Percentiles rank a stretch among this genome's conserved stretches.
These are phyloP conservation scores for Xylariaceae sp. DNA, from an alignment of 2,329 filamentous ascomycete species.

Conservation along the genomic window DNA sequence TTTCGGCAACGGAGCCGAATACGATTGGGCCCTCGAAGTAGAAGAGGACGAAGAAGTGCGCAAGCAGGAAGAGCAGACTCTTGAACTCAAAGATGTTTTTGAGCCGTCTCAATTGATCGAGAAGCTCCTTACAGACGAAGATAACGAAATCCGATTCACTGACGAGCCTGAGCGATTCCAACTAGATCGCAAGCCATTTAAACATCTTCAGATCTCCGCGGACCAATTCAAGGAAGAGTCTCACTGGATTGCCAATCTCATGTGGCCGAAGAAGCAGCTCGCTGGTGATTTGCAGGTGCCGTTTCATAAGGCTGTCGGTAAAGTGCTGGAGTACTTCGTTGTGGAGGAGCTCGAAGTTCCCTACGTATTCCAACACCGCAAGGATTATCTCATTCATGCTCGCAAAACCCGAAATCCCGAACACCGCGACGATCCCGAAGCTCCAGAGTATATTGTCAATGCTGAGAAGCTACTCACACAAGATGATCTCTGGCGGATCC, in stretches of 20 bases:
- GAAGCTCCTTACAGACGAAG: conserved; percentile 90
- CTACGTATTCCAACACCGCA: conserved; percentile 96
- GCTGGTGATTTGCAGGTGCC: conserved; percentile 68
- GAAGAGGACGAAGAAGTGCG: conserved; percentile 83
- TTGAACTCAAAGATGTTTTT: conserved; percentile 96
- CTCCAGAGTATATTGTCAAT: conserved; percentile 66
- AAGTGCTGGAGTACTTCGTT: conserved; percentile 93
- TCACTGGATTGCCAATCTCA: conserved; percentile 82
- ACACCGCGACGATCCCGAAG: conserved; percentile 62
- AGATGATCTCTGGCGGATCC: conserved; percentile 89
- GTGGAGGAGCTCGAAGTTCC: conserved; percentile 93
- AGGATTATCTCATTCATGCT: conserved; percentile 93
- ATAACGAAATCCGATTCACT: conserved; percentile 81
- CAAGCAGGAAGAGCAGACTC: conserved; percentile 71
- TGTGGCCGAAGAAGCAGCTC: conserved; percentile 83
- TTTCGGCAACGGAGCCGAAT: conserved; percentile 93
- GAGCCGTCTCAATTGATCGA: conserved; percentile 93
- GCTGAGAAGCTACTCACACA: conserved; percentile 89
- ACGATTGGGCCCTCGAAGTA: conserved; percentile 86
- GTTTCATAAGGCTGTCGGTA: conserved; percentile 82
- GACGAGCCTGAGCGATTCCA: conserved; percentile 96
- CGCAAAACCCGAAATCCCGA: conserved; percentile 62
- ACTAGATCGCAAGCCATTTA: conserved; percentile 83
- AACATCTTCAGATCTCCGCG: conserved; percentile 70
- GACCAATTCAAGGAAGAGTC: conserved; percentile 90